Conservation (phyloP, 208 protist genomes). For the Leishmania braziliensis region DNA sequence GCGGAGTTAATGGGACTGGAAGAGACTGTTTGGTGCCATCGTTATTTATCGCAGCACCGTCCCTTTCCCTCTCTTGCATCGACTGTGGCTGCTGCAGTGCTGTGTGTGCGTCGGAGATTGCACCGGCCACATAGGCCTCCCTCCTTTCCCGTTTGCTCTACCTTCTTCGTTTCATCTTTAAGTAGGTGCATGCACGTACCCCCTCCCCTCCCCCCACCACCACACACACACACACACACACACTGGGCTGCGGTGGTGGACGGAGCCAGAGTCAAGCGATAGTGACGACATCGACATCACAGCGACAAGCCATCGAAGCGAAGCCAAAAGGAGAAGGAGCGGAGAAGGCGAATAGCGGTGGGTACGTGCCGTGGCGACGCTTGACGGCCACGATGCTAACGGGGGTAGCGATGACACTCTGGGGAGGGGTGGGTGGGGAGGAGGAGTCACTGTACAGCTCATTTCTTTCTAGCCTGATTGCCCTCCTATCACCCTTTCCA, state of each 20-base stretch:
- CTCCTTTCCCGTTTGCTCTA: not conserved
- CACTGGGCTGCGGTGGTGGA: not conserved
- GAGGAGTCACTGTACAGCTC: not conserved
- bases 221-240: too few relatives aligned
- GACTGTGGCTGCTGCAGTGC: not conserved
- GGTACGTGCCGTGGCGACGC: not conserved
- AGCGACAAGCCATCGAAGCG: not conserved
- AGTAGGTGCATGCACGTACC: not conserved
- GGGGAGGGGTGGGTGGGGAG: not conserved
- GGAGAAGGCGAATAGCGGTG: not conserved
- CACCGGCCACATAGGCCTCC: not conserved
- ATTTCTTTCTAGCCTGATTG: not conserved
- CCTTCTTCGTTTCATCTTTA: not conserved
- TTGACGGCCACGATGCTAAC: not conserved
- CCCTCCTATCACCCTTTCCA: not conserved
- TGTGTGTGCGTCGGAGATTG: not conserved
- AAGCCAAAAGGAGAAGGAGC: not conserved
- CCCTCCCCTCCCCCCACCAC: too few relatives aligned
- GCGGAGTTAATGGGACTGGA: not conserved
- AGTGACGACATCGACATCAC: not conserved
- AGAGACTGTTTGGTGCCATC: not conserved
- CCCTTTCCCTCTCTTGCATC: not conserved
- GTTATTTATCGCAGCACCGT: not conserved
- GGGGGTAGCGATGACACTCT: not conserved
- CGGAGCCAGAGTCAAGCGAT: not conserved